Percentiles rank a stretch among this genome's conserved stretches.
Evolutionary conservation across 176 grass and related monocot genomes (phyloP).

Genomic region (Bothriochloa decipiens): DNA sequence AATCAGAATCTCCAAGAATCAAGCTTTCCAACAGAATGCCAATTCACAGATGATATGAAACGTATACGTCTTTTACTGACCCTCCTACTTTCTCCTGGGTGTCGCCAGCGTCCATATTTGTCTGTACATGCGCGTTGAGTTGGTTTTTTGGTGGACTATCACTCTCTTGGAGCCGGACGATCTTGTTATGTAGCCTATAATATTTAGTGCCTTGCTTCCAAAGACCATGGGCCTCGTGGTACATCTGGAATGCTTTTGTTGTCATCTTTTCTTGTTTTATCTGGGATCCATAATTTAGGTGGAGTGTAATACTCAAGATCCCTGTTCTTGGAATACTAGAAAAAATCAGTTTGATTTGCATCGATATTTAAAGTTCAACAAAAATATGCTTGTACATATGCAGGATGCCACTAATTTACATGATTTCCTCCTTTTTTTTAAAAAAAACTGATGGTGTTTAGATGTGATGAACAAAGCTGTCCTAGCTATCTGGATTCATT

Average conservation of each 20-base stretch:
- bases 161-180: conserved; percentile 19
- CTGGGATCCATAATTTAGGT: background rate
- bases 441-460: background rate
- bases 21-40: background rate
- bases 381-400: background rate
- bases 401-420: background rate
- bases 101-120: background rate
- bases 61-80: background rate
- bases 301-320: background rate
- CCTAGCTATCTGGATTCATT: background rate
- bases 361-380: too few species aligned
- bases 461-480: background rate
- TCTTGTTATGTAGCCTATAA: background rate
- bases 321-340: background rate
- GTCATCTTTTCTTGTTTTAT: background rate
- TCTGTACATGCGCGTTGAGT: background rate
- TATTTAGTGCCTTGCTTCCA: conserved; percentile 16
- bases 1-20: background rate
- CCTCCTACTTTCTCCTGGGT: background rate
- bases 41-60: background rate
- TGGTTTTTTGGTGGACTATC: background rate
- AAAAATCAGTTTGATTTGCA: background rate
- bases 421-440: too few species aligned
- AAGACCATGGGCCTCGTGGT: background rate
- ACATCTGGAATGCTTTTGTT: conserved; percentile 4